Conservation (phyloP, 2,329 filamentous ascomycete species). For the Paraphaeosphaeria minitans region DNA sequence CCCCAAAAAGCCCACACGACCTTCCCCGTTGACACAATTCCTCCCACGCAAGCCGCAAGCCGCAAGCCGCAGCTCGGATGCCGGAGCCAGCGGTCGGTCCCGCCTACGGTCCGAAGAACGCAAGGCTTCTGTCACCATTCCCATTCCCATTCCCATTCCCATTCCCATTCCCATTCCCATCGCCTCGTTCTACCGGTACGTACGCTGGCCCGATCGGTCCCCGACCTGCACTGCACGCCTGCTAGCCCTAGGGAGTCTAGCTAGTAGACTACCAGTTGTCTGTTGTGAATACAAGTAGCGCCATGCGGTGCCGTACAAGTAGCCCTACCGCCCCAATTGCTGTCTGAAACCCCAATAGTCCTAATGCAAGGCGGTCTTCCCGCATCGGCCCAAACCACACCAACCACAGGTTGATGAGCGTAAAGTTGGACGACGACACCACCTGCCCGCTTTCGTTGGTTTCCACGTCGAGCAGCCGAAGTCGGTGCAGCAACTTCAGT, state of each 20-base stretch:
- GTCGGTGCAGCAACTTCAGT: conserved; percentile 70
- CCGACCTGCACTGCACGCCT: conserved; percentile 5
- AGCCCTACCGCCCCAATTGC: conserved; percentile 79
- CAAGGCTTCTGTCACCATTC: background rate
- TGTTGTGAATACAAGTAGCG: conserved; percentile 84
- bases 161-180: no score
- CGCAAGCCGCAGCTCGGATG: background rate
- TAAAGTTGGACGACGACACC: conserved; percentile 84
- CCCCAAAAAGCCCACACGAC: background rate
- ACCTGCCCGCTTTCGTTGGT: conserved; percentile 72
- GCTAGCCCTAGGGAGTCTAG: no score
- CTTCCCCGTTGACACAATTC: background rate
- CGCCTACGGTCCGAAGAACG: conserved; percentile 2
- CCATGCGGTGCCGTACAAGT: conserved; percentile 83
- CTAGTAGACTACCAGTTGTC: conserved; percentile 79
- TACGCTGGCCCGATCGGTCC: conserved; percentile 9
- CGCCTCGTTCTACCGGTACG: no score
- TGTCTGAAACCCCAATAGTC: conserved; percentile 80
- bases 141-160: no score
- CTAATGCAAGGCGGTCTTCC: conserved; percentile 80
- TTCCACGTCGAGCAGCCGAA: conserved; percentile 71
- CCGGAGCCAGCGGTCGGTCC: background rate
- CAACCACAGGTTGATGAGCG: conserved; percentile 92
- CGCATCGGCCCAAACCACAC: conserved; percentile 92
- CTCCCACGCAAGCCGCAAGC: no score